A percentile compares a stretch with the other conserved stretches of the same genome.
Conservation (phyloP, 2,329 filamentous ascomycete species). For the Pseudopyricularia javanii region DNA sequence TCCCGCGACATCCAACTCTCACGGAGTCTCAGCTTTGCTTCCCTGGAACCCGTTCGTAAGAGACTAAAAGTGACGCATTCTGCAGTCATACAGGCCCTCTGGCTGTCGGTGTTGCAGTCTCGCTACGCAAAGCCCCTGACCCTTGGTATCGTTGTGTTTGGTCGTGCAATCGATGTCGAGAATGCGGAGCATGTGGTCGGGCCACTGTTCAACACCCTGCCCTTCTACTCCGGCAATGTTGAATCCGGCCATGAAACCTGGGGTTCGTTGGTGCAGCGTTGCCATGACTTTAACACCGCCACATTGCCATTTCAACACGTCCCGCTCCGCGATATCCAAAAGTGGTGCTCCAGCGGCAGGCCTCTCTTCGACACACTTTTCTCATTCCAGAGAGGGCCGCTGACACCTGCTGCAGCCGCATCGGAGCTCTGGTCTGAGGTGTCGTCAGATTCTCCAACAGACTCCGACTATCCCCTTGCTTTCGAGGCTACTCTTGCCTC, state of each 20-base stretch:
- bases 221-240: constrained; percentile 36
- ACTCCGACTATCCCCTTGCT: constrained; percentile 63
- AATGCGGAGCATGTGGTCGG: constrained; percentile 58
- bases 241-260: constrained; percentile 32
- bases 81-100: constrained; percentile 63
- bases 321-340: constrained; percentile 66
- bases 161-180: constrained; percentile 58
- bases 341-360: constrained; percentile 53
- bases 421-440: constrained; percentile 36
- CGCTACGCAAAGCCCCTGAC: constrained; percentile 33
- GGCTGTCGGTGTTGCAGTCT: constrained; percentile 50
- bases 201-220: constrained; percentile 82
- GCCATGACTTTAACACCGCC: constrained; percentile 59
- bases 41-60: constrained; percentile 40
- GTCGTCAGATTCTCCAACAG: constrained; percentile 8
- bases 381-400: constrained; percentile 50
- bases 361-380: constrained; percentile 72
- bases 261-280: constrained; percentile 44
- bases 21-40: constrained; percentile 21
- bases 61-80: constrained; percentile 64
- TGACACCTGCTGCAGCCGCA: constrained; percentile 11
- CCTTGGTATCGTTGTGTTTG: constrained; percentile 68
- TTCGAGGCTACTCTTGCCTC: constrained; percentile 53
- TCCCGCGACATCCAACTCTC: constrained; percentile 10
- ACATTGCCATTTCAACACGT: constrained; percentile 67